Evolutionary conservation across 1,284 basidiomycete species (phyloP).

Genomic region (Marasmius tenuissimus): DNA sequence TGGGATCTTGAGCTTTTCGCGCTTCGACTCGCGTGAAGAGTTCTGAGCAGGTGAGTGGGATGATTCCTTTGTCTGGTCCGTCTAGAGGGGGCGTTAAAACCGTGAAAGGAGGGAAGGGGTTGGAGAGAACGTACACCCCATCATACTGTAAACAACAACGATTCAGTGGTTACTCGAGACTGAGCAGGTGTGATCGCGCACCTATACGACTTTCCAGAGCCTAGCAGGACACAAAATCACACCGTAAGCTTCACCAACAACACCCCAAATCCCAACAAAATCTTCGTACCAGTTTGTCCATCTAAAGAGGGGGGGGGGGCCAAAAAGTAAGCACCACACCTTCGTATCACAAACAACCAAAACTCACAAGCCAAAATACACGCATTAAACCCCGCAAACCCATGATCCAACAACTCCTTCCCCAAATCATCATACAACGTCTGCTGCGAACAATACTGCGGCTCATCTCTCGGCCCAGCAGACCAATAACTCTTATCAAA

Average conservation of each 20-base stretch:
- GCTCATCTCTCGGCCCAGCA: conserved; percentile 84
- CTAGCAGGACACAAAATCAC: conserved; percentile 41
- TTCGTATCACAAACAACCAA: neutral
- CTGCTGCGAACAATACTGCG: conserved; percentile 88
- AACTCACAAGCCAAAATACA: conserved; percentile 95
- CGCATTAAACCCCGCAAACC: conserved; percentile 96
- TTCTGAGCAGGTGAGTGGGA: conserved; percentile 92
- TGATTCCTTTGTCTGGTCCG: conserved; percentile 95
- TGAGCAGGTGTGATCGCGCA: conserved; percentile 32
- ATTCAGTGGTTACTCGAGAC: neutral
- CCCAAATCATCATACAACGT: conserved; percentile 95
- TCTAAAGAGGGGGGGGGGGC: conserved; percentile 44
- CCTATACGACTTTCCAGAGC: conserved; percentile 90
- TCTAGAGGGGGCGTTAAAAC: conserved; percentile 46
- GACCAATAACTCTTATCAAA: conserved; percentile 98
- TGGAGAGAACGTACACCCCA: conserved; percentile 80
- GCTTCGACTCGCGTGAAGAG: conserved; percentile 83
- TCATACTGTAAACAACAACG: conserved; percentile 72
- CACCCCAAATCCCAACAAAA: conserved; percentile 5
- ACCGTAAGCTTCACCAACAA: neutral
- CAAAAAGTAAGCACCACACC: conserved; percentile 1
- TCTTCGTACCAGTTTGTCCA: conserved; percentile 78
- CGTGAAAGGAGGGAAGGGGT: conserved; percentile 17
- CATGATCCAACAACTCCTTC: conserved; percentile 91
- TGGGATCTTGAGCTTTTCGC: conserved; percentile 66